Evolutionary conservation across 2,329 filamentous ascomycete species (phyloP).

Genomic region (Orbilia oligospora): DNA sequence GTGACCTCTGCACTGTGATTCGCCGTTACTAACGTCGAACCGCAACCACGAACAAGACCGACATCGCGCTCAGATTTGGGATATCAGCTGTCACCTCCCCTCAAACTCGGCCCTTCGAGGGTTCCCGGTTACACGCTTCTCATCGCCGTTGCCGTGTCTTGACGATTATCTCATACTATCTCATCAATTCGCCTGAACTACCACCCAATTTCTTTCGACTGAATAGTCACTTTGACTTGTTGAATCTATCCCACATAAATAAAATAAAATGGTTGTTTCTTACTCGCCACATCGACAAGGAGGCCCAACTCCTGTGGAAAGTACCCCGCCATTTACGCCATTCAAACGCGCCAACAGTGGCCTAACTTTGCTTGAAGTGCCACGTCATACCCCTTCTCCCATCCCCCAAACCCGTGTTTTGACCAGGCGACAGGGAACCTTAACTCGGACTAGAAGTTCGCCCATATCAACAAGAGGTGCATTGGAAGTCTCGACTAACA

Average conservation of each 20-base stretch:
- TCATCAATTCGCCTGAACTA: conserved; percentile 33
- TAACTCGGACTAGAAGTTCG: conserved; percentile 62
- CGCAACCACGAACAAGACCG: not conserved
- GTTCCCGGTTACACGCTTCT: conserved; percentile 27
- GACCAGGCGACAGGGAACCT: conserved; percentile 61
- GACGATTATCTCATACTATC: conserved; percentile 34
- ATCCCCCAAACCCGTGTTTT: conserved; percentile 61
- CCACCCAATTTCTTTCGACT: not conserved
- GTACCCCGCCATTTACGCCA: conserved; percentile 62
- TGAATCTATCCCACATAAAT: not conserved
- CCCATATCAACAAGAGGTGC: conserved; percentile 62
- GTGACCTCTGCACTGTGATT: conserved; percentile 4
- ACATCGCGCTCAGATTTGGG: conserved; percentile 14
- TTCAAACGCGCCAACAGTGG: conserved; percentile 62
- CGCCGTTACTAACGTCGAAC: conserved; percentile 9
- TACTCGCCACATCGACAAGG: conserved; percentile 63
- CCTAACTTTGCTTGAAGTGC: conserved; percentile 61
- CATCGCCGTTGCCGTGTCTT: conserved; percentile 31
- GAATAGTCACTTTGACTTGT: conserved; percentile 11
- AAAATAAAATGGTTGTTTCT: conserved; percentile 62
- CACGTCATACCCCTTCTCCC: conserved; percentile 61
- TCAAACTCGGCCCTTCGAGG: conserved; percentile 19
- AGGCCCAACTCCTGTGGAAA: conserved; percentile 63
- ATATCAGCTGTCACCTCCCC: conserved; percentile 42
- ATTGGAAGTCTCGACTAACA: conserved; percentile 62